phyloP scores from a whole-genome alignment of 1,284 basidiomycete species.

The Marasmius tenuissimus region DNA sequence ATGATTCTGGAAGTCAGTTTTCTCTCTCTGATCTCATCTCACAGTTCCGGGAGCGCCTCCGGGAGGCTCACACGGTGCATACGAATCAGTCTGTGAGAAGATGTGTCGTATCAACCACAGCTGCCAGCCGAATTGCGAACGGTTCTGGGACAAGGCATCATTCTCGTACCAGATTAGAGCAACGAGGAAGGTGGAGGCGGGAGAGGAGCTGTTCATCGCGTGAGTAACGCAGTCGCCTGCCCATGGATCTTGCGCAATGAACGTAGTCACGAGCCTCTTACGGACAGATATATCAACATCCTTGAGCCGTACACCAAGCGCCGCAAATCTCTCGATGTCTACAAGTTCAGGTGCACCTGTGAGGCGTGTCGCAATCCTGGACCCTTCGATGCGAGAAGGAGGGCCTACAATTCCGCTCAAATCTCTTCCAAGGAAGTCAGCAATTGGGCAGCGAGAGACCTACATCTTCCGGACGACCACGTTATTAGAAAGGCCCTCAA shows the following conservation, averaged over 20 bases:
- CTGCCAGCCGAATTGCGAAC: conserved; percentile 26
- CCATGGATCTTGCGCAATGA: not conserved
- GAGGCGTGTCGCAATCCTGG: conserved; percentile 6
- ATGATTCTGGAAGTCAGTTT: no score
- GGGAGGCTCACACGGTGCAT: not conserved
- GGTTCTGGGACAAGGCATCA: conserved; percentile 24
- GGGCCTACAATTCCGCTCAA: not conserved
- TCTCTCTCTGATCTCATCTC: no score
- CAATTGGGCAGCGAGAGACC: conserved; percentile 4
- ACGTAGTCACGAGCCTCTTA: not conserved
- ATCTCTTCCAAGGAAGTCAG: not conserved
- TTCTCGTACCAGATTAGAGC: conserved; percentile 31
- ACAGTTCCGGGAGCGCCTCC: no score
- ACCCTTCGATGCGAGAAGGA: conserved; percentile 5
- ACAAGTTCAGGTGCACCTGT: conserved; percentile 9
- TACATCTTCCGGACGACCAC: not conserved
- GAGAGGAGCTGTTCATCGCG: conserved; percentile 31
- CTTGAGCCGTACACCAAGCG: conserved; percentile 4
- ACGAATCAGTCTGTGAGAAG: conserved; percentile 6
- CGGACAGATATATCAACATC: conserved; percentile 1
- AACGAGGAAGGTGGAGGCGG: conserved; percentile 25
- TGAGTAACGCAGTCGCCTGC: conserved; percentile 14
- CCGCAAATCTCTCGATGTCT: not conserved
- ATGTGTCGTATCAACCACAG: conserved; percentile 20
- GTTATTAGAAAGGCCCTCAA: conserved; percentile 3